Evolutionary conservation across 2,329 filamentous ascomycete species (phyloP).

Genomic region (Colletotrichum abscissum): DNA sequence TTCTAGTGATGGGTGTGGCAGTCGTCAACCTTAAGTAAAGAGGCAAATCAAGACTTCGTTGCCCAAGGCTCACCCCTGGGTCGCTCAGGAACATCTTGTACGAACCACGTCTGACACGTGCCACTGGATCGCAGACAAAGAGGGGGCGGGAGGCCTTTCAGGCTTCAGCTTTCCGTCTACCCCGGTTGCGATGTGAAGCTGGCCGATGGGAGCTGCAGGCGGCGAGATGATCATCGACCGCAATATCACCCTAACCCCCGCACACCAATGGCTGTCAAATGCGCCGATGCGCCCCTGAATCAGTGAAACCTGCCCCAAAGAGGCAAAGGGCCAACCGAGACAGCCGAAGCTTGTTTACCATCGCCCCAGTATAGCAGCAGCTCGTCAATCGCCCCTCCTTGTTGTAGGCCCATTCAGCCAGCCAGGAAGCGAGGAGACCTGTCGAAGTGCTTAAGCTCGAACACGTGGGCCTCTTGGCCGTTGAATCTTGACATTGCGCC

Average conservation of each 20-base stretch:
- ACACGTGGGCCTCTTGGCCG: slow-evolving; percentile 18
- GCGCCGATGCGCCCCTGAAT: slow-evolving; percentile 5
- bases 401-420: not conserved
- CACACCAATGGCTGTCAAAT: slow-evolving; percentile 5
- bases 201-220: not conserved
- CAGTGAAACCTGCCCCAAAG: not conserved
- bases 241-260: slow-evolving; percentile 4
- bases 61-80: not conserved
- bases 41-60: not conserved
- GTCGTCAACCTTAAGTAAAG: slow-evolving; percentile 22
- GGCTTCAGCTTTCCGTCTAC: not conserved
- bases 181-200: not conserved
- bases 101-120: slow-evolving; percentile 9
- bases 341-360: slow-evolving; percentile 5
- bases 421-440: not conserved
- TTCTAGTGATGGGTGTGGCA: not conserved
- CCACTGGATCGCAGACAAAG: not conserved
- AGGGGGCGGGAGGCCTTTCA: not conserved
- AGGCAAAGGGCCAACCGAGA: not conserved
- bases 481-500: too few relatives aligned
- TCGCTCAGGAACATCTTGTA: not conserved
- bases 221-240: not conserved
- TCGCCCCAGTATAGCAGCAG: not conserved
- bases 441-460: slow-evolving; percentile 10
- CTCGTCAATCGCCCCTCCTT: not conserved